phyloP scores from a whole-genome alignment of 1,284 basidiomycete genomes.

The Mycosarcoma mackinlayi region DNA sequence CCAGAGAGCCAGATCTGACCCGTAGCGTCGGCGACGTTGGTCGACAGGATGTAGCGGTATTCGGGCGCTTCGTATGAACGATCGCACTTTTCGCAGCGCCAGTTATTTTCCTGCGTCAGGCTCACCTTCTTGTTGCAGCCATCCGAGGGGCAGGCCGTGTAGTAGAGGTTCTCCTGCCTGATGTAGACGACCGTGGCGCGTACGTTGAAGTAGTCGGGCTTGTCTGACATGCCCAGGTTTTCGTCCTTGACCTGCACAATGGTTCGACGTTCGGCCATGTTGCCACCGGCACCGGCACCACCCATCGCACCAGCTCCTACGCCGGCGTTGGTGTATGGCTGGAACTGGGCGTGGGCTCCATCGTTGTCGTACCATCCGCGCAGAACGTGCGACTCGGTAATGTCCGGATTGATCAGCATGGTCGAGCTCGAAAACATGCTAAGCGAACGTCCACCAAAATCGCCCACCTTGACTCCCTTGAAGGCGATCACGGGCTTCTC shows the following conservation, averaged over 20 bases:
- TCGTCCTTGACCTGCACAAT: slow-evolving; percentile 85
- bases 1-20: slow-evolving; percentile 92
- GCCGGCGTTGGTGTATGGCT: slow-evolving; percentile 70
- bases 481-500: slow-evolving; percentile 74
- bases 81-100: slow-evolving; percentile 96
- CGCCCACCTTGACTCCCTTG: slow-evolving; percentile 93
- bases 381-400: slow-evolving; percentile 83
- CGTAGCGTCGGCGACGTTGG: slow-evolving; percentile 89
- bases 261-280: slow-evolving; percentile 72
- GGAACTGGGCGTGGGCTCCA: slow-evolving; percentile 54
- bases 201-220: slow-evolving; percentile 81
- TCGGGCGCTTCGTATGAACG: slow-evolving; percentile 78
- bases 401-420: slow-evolving; percentile 80
- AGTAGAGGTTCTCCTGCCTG: slow-evolving; percentile 85
- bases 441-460: slow-evolving; percentile 83
- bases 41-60: slow-evolving; percentile 89
- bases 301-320: slow-evolving; percentile 42
- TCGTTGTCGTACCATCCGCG: slow-evolving; percentile 82
- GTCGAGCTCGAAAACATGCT: slow-evolving; percentile 76
- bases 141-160: slow-evolving; percentile 86
- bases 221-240: slow-evolving; percentile 81
- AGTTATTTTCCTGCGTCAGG: slow-evolving; percentile 75
- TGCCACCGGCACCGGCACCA: slow-evolving; percentile 68
- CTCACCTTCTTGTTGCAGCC: slow-evolving; percentile 92
- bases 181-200: slow-evolving; percentile 90